These are phyloP conservation scores for Penicillium arizonense DNA, from an alignment of 495 filamentous ascomycete species.

Conservation along the genomic window DNA sequence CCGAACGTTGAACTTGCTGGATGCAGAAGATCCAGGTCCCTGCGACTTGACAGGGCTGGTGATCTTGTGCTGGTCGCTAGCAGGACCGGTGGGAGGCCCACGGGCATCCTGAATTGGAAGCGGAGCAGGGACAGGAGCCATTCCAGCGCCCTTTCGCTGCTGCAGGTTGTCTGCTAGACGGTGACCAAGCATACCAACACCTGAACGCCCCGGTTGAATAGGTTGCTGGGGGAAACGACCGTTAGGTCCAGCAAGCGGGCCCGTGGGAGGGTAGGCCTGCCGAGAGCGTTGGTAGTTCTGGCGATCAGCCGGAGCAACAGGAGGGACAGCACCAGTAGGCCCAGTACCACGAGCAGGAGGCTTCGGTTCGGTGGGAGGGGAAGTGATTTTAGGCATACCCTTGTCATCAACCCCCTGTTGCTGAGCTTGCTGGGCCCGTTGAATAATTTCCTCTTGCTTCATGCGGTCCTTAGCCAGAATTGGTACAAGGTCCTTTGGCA, in stretches of 20 bases:
- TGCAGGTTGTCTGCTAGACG: conserved; percentile 56
- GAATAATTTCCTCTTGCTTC: conserved; percentile 90
- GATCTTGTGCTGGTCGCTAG: conserved; percentile 41
- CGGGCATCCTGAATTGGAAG: conserved; percentile 54
- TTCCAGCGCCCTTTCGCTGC: conserved; percentile 51
- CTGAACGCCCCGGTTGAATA: conserved; percentile 39
- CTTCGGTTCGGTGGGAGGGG: conserved; percentile 37
- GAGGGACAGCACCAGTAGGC: conserved; percentile 31
- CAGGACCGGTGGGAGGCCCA: conserved; percentile 47
- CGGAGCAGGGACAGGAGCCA: conserved; percentile 49
- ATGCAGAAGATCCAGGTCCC: conserved; percentile 49
- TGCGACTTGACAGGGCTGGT: conserved; percentile 47
- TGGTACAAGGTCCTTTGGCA: conserved; percentile 86
- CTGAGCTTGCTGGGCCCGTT: conserved; percentile 73
- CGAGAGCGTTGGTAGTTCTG: conserved; percentile 42
- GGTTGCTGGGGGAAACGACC: conserved; percentile 41
- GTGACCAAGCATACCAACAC: conserved; percentile 49
- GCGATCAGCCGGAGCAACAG: conserved; percentile 40
- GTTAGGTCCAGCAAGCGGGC: conserved; percentile 36
- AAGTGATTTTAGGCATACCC: conserved; percentile 37
- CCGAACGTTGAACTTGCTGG: conserved; percentile 74
- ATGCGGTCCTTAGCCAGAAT: conserved; percentile 93
- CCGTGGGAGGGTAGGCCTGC: conserved; percentile 47
- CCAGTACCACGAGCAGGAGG: conserved; percentile 26
- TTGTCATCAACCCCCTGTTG: conserved; percentile 58